Percentiles rank a stretch among this genome's conserved stretches.
Conservation (phyloP, 208 protist genomes). For the Crithidia bombi region DNA sequence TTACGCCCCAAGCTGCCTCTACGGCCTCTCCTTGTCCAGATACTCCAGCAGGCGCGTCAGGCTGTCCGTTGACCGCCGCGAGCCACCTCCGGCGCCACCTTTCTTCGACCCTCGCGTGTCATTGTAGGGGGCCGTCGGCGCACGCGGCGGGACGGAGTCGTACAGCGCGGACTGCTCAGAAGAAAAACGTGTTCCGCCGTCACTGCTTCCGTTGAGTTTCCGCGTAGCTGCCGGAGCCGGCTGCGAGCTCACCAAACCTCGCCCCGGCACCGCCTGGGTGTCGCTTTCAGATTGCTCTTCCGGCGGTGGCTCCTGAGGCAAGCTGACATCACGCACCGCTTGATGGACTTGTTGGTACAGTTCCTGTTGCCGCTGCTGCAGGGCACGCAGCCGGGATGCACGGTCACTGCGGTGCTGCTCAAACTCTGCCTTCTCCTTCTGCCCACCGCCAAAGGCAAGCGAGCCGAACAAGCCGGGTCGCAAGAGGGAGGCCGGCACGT, state of each 20-base stretch:
- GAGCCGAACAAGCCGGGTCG: conserved; percentile 43
- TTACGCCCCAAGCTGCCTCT: not conserved
- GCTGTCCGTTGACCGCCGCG: not conserved
- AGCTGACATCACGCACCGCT: conserved; percentile 19
- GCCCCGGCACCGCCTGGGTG: not conserved
- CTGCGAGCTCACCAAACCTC: no score
- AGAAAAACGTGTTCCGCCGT: not conserved
- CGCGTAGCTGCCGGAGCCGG: not conserved
- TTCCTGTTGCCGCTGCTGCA: conserved; percentile 54
- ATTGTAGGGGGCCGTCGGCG: not conserved
- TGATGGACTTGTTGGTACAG: conserved; percentile 42
- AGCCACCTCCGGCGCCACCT: not conserved
- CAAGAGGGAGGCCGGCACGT: conserved; percentile 42
- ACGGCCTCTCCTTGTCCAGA: conserved; percentile 8
- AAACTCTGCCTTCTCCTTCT: conserved; percentile 33
- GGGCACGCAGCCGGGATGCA: conserved; percentile 34
- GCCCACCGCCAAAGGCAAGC: conserved; percentile 51
- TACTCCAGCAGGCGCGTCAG: conserved; percentile 26
- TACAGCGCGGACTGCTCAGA: not conserved
- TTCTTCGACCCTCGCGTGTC: not conserved
- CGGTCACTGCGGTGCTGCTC: conserved; percentile 53
- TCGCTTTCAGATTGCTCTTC: not conserved
- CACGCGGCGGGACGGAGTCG: not conserved
- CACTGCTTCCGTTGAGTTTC: no score
- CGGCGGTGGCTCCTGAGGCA: not conserved